These are phyloP conservation scores for Colletotrichum eremochloae DNA, from an alignment of 2,329 filamentous ascomycete species.

Conservation along the genomic window DNA sequence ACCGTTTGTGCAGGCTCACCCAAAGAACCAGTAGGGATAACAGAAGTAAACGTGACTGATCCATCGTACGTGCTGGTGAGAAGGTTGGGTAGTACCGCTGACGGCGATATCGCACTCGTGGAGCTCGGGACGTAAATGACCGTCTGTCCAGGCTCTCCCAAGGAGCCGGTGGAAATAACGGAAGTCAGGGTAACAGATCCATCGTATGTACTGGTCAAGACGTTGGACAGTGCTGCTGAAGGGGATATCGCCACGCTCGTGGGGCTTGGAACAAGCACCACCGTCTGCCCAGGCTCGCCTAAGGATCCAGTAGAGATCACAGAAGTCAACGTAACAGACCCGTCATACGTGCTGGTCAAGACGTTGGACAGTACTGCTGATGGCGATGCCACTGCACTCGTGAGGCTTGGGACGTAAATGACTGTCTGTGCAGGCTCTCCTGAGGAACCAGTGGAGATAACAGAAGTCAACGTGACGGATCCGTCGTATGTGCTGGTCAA, in stretches of 20 bases:
- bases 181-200: background rate
- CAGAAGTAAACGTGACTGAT: conserved; percentile 9
- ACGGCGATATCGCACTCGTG: background rate
- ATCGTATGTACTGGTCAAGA: no score
- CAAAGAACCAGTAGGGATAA: background rate
- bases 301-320: background rate
- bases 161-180: no score
- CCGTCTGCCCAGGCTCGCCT: conserved; percentile 8
- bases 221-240: no score
- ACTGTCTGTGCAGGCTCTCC: conserved; percentile 15
- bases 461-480: conserved; percentile 19
- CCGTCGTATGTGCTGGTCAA: conserved; percentile 29
- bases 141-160: background rate
- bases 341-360: conserved; percentile 22
- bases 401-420: conserved; percentile 1
- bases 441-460: background rate
- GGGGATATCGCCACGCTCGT: no score
- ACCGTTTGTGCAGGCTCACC: conserved; percentile 11
- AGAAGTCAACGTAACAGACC: conserved; percentile 22
- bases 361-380: background rate
- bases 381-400: background rate
- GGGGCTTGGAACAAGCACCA: no score
- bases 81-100: background rate
- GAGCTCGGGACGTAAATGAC: conserved; percentile 23
- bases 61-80: conserved; percentile 28